Evolutionary conservation across 306 rosid species (phyloP).

Genomic region (Datisca glomerata): DNA sequence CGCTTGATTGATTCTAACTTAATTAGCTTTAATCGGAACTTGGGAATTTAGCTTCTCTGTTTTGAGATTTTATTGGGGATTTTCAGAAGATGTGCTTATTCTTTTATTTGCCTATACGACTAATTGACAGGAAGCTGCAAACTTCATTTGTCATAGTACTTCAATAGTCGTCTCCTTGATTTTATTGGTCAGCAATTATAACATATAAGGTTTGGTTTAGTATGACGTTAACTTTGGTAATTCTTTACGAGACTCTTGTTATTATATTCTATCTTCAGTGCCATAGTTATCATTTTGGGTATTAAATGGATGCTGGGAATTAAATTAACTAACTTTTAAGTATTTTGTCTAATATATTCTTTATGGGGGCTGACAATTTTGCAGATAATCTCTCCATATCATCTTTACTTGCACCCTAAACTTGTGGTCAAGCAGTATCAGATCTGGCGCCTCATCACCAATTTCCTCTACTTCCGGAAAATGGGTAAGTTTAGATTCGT

Average conservation of each 20-base stretch:
- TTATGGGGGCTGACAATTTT: slow-evolving; percentile 5
- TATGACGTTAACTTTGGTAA: neutral
- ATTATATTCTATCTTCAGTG: neutral
- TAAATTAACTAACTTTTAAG: neutral
- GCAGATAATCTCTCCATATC: slow-evolving; percentile 89
- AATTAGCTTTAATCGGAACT: too few relatives aligned
- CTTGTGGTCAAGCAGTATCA: slow-evolving; percentile 80
- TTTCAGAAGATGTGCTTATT: too few relatives aligned
- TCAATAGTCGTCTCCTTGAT: too few relatives aligned
- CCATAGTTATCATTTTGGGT: neutral
- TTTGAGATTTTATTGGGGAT: too few relatives aligned
- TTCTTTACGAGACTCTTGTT: neutral
- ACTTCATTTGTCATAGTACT: too few relatives aligned
- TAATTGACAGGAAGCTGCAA: too few relatives aligned
- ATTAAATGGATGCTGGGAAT: too few relatives aligned
- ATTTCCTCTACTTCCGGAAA: slow-evolving; percentile 85
- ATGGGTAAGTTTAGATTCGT: slow-evolving; percentile 43
- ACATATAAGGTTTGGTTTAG: neutral
- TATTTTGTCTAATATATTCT: neutral
- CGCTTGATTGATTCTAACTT: too few relatives aligned
- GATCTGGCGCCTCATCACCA: slow-evolving; percentile 86
- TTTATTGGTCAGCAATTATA: neutral
- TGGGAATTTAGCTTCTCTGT: too few relatives aligned
- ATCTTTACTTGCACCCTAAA: slow-evolving; percentile 82
- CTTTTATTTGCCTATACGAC: too few relatives aligned